These are phyloP conservation scores for Fusarium equiseti DNA, from an alignment of 2,329 filamentous ascomycete genomes.

Conservation along the genomic window DNA sequence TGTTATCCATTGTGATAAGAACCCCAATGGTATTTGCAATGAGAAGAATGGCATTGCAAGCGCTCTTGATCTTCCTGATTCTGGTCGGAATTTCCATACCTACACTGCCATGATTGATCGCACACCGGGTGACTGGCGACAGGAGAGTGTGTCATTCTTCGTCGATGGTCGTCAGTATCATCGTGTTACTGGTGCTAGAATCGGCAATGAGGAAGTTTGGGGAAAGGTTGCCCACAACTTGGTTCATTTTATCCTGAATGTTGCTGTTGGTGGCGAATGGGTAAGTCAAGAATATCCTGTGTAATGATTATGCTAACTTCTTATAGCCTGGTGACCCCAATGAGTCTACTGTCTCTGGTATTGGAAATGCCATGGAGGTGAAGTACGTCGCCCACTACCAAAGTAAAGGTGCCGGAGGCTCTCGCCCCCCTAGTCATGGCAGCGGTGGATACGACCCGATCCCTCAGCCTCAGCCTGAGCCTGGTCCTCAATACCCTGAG, in stretches of 20 bases:
- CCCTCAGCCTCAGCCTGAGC: background rate
- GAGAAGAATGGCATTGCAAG: constrained; percentile 55
- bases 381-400: constrained; percentile 59
- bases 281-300: constrained; percentile 49
- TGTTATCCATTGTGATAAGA: constrained; percentile 38
- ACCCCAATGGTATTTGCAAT: constrained; percentile 59
- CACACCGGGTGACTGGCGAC: constrained; percentile 56
- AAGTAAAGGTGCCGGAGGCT: background rate
- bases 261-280: constrained; percentile 64
- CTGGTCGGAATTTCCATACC: constrained; percentile 56
- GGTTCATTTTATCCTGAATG: constrained; percentile 63
- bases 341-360: constrained; percentile 56
- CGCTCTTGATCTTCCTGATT: background rate
- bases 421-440: background rate
- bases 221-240: constrained; percentile 60
- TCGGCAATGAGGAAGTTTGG: constrained; percentile 61
- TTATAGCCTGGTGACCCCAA: constrained; percentile 60
- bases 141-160: constrained; percentile 62
- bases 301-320: constrained; percentile 11
- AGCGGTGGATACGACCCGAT: background rate
- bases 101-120: constrained; percentile 63
- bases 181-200: constrained; percentile 56
- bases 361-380: constrained; percentile 61
- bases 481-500: background rate
- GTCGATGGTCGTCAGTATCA: constrained; percentile 58